Conservation (phyloP, 768 basidiomycete species). For the Agrocybe chaxingu region DNA sequence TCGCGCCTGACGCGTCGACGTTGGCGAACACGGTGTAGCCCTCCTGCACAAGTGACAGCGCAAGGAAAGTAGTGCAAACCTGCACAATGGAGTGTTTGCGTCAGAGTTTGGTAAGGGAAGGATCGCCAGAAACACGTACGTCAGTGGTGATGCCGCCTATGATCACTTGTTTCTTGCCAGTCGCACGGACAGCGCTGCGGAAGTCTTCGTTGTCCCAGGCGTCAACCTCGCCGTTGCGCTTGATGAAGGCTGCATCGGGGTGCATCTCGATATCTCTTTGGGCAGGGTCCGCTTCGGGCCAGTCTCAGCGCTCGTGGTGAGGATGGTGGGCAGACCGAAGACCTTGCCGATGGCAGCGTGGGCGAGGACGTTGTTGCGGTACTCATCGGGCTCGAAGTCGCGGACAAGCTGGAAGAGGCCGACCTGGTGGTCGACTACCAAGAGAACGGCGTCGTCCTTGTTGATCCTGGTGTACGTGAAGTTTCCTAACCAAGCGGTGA, state of each 20-base stretch:
- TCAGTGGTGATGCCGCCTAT: constrained; percentile 49
- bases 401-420: constrained; percentile 45
- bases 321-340: constrained; percentile 41
- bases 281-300: constrained; percentile 49
- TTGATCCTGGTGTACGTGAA: constrained; percentile 26
- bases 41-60: constrained; percentile 40
- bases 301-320: constrained; percentile 43
- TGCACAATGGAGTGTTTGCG: constrained; percentile 8
- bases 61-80: constrained; percentile 49
- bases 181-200: constrained; percentile 41
- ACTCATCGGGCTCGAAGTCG: constrained; percentile 35
- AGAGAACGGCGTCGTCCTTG: constrained; percentile 39
- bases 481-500: neutral
- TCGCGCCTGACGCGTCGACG: constrained; percentile 43
- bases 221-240: constrained; percentile 46
- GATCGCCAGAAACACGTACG: constrained; percentile 23
- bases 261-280: constrained; percentile 44
- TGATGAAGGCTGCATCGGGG: constrained; percentile 40
- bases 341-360: constrained; percentile 43
- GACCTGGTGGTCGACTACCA: constrained; percentile 48
- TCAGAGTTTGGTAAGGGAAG: neutral
- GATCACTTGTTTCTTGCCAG: constrained; percentile 48
- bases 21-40: constrained; percentile 48
- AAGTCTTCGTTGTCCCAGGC: constrained; percentile 52
- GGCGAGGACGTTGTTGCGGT: constrained; percentile 43